Evolutionary conservation across 495 filamentous ascomycete species (phyloP).

Genomic region (Oleoguttula mirabilis): DNA sequence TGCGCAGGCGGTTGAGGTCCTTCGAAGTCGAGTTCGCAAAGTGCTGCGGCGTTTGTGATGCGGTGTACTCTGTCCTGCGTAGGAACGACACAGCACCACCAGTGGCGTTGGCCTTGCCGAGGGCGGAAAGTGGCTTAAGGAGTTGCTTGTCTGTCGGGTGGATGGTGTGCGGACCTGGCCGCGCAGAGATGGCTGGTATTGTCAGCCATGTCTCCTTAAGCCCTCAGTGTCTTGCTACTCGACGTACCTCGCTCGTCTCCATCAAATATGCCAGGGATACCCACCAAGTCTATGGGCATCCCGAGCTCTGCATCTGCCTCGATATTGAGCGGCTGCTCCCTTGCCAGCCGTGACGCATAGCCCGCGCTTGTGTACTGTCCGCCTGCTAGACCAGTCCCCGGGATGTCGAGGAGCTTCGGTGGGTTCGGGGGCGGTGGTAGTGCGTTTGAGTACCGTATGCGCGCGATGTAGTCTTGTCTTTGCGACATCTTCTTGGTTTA

Average conservation of each 20-base stretch:
- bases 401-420: slow-evolving; percentile 92
- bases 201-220: not conserved
- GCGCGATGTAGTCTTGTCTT: slow-evolving; percentile 96
- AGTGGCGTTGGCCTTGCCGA: slow-evolving; percentile 50
- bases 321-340: slow-evolving; percentile 88
- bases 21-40: slow-evolving; percentile 33
- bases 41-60: slow-evolving; percentile 45
- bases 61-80: slow-evolving; percentile 90
- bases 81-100: slow-evolving; percentile 63
- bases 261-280: slow-evolving; percentile 86
- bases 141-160: slow-evolving; percentile 75
- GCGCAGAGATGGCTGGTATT: slow-evolving; percentile 61
- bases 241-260: slow-evolving; percentile 87
- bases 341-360: slow-evolving; percentile 75
- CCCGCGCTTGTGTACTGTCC: slow-evolving; percentile 74
- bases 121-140: slow-evolving; percentile 61
- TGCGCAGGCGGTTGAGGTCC: slow-evolving; percentile 26
- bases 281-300: slow-evolving; percentile 91
- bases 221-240: not conserved
- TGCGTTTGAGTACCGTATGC: slow-evolving; percentile 86
- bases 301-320: slow-evolving; percentile 96
- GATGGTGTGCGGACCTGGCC: slow-evolving; percentile 24
- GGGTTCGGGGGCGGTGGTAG: slow-evolving; percentile 86
- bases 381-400: slow-evolving; percentile 71
- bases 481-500: too few species aligned